These are phyloP conservation scores for Porogramme epimiltina DNA, from an alignment of 1,284 basidiomycete genomes.

Conservation along the genomic window DNA sequence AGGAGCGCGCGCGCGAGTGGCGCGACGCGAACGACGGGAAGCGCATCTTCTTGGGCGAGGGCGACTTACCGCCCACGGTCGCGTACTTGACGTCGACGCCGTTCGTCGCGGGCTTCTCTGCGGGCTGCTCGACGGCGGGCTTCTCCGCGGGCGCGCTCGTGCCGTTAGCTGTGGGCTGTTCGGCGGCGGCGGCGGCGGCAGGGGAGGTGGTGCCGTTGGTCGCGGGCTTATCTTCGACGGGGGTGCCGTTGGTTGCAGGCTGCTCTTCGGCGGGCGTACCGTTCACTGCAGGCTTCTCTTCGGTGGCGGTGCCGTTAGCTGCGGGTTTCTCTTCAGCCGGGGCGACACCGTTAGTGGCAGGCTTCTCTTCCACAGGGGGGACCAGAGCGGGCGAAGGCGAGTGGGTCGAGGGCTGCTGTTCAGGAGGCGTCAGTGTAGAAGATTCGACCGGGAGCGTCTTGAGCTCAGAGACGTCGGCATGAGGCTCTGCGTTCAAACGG, in stretches of 20 bases:
- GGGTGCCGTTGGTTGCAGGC: constrained; percentile 19
- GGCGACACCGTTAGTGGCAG: constrained; percentile 19
- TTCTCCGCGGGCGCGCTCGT: constrained; percentile 4
- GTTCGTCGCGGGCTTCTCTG: constrained; percentile 1
- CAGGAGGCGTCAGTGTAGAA: constrained; percentile 15
- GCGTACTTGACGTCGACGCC: constrained; percentile 17
- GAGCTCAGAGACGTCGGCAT: constrained; percentile 17
- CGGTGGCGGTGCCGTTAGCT: constrained; percentile 17
- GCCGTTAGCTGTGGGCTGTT: constrained; percentile 20
- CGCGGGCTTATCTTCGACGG: constrained; percentile 5
- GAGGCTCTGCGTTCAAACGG: constrained; percentile 16
- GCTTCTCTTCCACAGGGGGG: constrained; percentile 3
- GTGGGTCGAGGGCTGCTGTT: constrained; percentile 9
- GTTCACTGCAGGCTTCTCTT: constrained; percentile 5
- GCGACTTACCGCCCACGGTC: constrained; percentile 10
- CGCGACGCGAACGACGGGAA: constrained; percentile 33
- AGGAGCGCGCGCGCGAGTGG: constrained; percentile 25
- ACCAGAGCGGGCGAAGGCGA: constrained; percentile 1
- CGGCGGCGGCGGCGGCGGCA: background rate
- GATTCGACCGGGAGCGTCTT: constrained; percentile 19
- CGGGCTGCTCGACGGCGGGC: constrained; percentile 4
- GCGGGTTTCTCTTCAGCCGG: constrained; percentile 10
- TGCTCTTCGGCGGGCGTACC: constrained; percentile 5
- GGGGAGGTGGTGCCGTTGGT: constrained; percentile 4
- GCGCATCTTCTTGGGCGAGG: constrained; percentile 25